Percentiles rank a stretch among this genome's conserved stretches.
These are phyloP conservation scores for Vitis rotundifolia DNA, from an alignment of 164 flowering plant species.

Conservation along the genomic window DNA sequence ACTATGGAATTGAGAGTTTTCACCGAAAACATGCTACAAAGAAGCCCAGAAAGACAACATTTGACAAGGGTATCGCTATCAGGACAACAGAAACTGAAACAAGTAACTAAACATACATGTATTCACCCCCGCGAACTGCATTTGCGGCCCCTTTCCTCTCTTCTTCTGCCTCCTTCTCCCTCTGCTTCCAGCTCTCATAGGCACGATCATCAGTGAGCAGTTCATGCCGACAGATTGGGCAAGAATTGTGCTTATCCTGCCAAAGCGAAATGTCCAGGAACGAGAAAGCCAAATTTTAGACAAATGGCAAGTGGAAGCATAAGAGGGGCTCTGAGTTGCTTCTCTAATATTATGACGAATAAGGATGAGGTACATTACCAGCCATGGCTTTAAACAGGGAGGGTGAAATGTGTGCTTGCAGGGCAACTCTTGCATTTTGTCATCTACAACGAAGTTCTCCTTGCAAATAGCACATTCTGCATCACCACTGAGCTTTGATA, in stretches of 20 bases:
- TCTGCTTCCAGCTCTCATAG: conserved; percentile 89
- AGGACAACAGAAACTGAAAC: not conserved
- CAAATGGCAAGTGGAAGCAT: not conserved
- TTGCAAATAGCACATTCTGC: conserved; percentile 84
- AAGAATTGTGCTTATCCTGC: conserved; percentile 93
- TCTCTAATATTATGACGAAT: not conserved
- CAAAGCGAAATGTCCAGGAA: conserved; percentile 5
- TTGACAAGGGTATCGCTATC: not conserved
- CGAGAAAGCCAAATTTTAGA: no score
- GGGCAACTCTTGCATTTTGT: conserved; percentile 93
- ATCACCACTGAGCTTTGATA: conserved; percentile 59
- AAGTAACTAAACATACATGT: conserved; percentile 71
- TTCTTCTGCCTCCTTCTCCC: conserved; percentile 88
- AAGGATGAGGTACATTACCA: conserved; percentile 42
- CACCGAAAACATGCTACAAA: not conserved
- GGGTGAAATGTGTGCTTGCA: conserved; percentile 96
- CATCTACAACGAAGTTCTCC: conserved; percentile 65
- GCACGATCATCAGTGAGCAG: conserved; percentile 87
- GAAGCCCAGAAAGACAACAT: not conserved
- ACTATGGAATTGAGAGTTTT: not conserved
- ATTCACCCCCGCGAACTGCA: conserved; percentile 96
- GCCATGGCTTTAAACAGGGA: conserved; percentile 94
- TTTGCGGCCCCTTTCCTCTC: conserved; percentile 95
- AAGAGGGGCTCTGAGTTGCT: not conserved
- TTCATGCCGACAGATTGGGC: conserved; percentile 90